Evolutionary conservation across 108 stramenopile genomes (phyloP), one percentile per base, ranked within the genome.

Genomic region (Nitzschia sp.): DNA sequence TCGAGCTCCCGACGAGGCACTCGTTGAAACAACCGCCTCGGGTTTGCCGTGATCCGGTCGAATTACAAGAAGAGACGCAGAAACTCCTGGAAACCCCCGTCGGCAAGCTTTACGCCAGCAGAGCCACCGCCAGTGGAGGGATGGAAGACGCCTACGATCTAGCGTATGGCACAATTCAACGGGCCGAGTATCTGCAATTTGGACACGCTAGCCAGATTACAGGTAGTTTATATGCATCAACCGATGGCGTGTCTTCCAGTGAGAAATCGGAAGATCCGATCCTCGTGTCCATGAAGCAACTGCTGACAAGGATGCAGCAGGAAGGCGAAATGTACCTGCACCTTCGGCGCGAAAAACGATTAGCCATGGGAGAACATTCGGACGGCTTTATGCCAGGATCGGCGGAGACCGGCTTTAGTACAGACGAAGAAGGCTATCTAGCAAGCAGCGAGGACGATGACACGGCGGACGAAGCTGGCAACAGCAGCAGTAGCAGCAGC

Each of bases 11-110:
- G 29, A 86, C 85, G 9, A 82, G 68, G 27, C 91, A 92, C 70
- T 89, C 88, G 2, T 72, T 79, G n/a, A 77, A 82, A 24, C 72
- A 78, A 24, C 85, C 86, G 48, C 91, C 91, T 3, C 76, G 78
- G 18, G 76, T 82, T 23, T 92, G 91, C 63, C 59, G 64, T 0
- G 78, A 85, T 45, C 68, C 74, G 21, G 68, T 61, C 0, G 80
- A 88, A 24, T 78, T 82, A 6, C 49, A 71, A 46, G 83, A 89
- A 33, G 58, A 87, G 15, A 83, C 83, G 28, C 35, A 84, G 31
- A 69, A 83, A 59, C 26, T 92, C 28, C 73, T 89, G 51, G 71
- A 85, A 67, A 78, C 82, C 2, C 76, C 82, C n/a, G 23, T 86
- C 11, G 88, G 88, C 34, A 76, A 85, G n/a, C 78, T 92, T 17